phyloP scores from a whole-genome alignment of 148 eudicot species.

The Nepenthes mirabilis region DNA sequence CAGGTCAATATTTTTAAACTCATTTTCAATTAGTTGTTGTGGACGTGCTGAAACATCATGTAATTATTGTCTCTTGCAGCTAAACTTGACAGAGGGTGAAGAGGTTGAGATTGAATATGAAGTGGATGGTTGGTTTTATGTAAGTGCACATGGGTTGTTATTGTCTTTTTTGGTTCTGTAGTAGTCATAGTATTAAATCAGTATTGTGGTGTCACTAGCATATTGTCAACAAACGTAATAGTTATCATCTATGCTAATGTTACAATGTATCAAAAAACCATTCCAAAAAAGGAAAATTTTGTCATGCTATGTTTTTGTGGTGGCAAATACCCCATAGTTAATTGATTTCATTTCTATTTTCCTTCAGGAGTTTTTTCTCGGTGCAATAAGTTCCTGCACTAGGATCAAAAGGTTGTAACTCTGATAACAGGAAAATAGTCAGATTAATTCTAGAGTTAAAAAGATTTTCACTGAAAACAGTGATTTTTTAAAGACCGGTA shows the following conservation, averaged over 20 bases:
- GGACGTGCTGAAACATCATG: neutral
- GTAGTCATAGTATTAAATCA: neutral
- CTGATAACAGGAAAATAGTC: too few relatives aligned
- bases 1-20: neutral
- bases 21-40: neutral
- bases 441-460: too few relatives aligned
- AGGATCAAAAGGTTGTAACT: too few relatives aligned
- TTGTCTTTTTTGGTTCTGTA: neutral
- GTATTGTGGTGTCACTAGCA: too few relatives aligned
- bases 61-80: slow-evolving; percentile 31
- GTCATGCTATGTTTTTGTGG: neutral
- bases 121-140: slow-evolving; percentile 99
- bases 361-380: too few relatives aligned
- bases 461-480: too few relatives aligned
- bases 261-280: too few relatives aligned
- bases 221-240: too few relatives aligned
- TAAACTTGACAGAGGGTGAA: slow-evolving; percentile 86
- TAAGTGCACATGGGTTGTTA: slow-evolving; percentile 31
- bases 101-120: slow-evolving; percentile 84
- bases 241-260: too few relatives aligned
- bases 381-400: too few relatives aligned
- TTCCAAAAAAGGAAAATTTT: too few relatives aligned
- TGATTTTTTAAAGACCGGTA: too few relatives aligned
- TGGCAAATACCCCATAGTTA: neutral
- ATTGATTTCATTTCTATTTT: neutral